Conservation (phyloP, 1,139 yeast species). For the Pneumocystis wakefieldiae region DNA sequence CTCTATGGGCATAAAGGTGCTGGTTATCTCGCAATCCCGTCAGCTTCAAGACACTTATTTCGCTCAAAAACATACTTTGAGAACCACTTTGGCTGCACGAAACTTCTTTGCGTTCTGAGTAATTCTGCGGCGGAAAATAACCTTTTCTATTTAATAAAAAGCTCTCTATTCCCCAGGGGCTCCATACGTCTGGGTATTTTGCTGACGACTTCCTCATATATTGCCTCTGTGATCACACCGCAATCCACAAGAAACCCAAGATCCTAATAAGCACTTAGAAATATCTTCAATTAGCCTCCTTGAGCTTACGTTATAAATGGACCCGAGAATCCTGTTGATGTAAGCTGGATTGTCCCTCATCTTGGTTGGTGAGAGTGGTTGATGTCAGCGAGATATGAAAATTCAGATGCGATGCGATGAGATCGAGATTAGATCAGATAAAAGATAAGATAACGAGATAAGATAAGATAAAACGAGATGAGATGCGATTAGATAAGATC, state of each 20-base stretch:
- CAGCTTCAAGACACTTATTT: not conserved
- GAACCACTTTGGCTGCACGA: slow-evolving; percentile 16
- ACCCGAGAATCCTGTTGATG: not conserved
- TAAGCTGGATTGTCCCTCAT: not conserved
- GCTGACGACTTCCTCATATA: slow-evolving; percentile 37
- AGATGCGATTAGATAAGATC: too few relatives aligned
- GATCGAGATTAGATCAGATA: too few relatives aligned
- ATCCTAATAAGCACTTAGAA: slow-evolving; percentile 27
- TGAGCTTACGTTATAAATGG: not conserved
- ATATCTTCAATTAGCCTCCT: not conserved
- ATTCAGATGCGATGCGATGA: too few relatives aligned
- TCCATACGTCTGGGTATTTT: slow-evolving; percentile 36
- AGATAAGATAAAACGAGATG: too few relatives aligned
- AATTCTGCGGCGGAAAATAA: slow-evolving; percentile 21
- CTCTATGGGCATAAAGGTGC: not conserved
- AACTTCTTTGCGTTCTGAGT: slow-evolving; percentile 19
- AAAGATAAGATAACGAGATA: too few relatives aligned
- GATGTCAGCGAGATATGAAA: too few relatives aligned
- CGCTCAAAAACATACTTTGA: not conserved
- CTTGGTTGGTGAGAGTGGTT: not conserved
- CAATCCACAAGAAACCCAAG: slow-evolving; percentile 69
- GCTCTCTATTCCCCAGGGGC: not conserved
- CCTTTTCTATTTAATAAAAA: slow-evolving; percentile 20
- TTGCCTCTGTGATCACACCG: slow-evolving; percentile 49
- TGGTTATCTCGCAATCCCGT: not conserved